Base-by-base conservation (phyloP, 352 stramenopile genomes). In the Poterioochromonas sp. region DNA sequence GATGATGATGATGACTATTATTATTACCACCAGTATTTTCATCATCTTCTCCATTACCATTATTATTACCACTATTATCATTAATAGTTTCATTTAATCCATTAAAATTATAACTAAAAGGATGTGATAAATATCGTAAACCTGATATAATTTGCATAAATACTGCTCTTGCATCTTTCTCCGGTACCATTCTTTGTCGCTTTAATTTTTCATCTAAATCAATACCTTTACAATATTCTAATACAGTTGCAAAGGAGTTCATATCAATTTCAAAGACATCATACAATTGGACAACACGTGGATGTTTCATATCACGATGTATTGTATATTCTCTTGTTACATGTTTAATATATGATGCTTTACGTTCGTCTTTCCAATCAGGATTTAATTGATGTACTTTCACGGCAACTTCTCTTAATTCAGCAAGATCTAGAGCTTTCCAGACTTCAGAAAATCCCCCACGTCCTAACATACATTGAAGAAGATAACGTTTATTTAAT, bases 251-350 rank as follows among this genome's bases (percentile, higher is more conserved):
- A 84, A 97, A 96, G 0, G 89, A 90, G 84, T 95, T 87, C 40
- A 83, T 84, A 81, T 94, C 89, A 78, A 97, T 95, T 84, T 95
- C 90, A 86, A 97, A 96, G 18, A 95, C 90, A 84, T 96, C 90
- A 73, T 87, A 90, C 1, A 96, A 83, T 39, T 85, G 89, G 32
- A 97, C 92, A 51, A 97, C 91, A 43, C 89, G 88, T 51, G 87
- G 84, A 83, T 96, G 91, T 1, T 86, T 81, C 35, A 97, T 86
- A 79, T 89, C 86, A 1, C 86, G 84, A 81, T 96, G 91, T 77
- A 96, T 96, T 69, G 91, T 84, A 76, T 95, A 96, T 81, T 97
- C 92, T 43, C 92, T 83, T 22, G 89, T 92, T n/a, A 93, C 90
- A 81, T 97, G 92, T 76, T 93, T 93, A 34, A 94, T 92, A 81